Conservation (phyloP, 164 flowering plant genomes). For the Kalanchoe fedtschenkoi region DNA sequence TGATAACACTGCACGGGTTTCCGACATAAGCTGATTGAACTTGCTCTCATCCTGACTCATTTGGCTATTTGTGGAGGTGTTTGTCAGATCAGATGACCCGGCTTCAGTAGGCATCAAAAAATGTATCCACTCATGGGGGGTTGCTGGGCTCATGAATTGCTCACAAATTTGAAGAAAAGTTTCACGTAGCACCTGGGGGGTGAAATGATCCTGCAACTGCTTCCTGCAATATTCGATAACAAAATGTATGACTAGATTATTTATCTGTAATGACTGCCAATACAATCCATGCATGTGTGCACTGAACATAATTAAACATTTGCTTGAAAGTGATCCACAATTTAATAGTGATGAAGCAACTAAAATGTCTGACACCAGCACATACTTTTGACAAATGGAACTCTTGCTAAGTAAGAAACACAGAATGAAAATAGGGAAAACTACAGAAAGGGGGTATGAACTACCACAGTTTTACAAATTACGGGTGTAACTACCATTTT, state of each 20-base stretch:
- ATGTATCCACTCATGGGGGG: conserved; percentile 57
- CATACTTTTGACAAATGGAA: background rate
- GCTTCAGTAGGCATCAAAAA: conserved; percentile 62
- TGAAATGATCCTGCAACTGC: conserved; percentile 63
- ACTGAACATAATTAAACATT: background rate
- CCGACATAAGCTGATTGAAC: conserved; percentile 64
- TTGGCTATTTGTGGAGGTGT: conserved; percentile 16
- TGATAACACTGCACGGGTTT: conserved; percentile 59
- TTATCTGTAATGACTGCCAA: background rate
- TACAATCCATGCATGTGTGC: background rate
- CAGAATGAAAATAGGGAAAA: background rate
- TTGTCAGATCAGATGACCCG: conserved; percentile 16
- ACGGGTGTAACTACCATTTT: too few relatives aligned
- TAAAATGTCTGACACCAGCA: background rate
- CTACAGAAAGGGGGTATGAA: too few relatives aligned
- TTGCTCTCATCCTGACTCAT: conserved; percentile 26
- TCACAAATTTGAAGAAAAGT: conserved; percentile 59
- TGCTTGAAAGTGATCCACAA: background rate
- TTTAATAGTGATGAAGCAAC: background rate
- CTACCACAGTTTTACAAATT: too few relatives aligned
- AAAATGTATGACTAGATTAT: background rate
- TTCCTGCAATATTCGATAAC: conserved; percentile 35
- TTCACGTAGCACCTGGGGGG: conserved; percentile 39
- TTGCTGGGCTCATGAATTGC: conserved; percentile 42
- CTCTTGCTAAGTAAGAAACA: background rate